These are phyloP conservation scores for Coniochaeta prunicola DNA, from an alignment of 2,329 filamentous ascomycete species.

Conservation along the genomic window DNA sequence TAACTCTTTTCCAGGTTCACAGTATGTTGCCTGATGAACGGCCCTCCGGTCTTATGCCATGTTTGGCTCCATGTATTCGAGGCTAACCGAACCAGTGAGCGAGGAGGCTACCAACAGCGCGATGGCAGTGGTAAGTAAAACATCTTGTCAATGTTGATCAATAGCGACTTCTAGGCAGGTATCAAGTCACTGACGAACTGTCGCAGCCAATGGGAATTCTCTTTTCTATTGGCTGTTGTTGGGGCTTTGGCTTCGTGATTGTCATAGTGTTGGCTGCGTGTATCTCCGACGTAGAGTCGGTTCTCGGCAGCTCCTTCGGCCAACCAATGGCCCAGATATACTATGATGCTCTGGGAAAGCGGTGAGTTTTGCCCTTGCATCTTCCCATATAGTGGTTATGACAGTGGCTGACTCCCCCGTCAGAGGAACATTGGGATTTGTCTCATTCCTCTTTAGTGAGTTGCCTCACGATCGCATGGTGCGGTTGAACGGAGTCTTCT, in stretches of 20 bases:
- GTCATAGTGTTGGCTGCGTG: slow-evolving; percentile 50
- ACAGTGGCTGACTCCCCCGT: not conserved
- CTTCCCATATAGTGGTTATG: not conserved
- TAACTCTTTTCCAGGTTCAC: slow-evolving; percentile 8
- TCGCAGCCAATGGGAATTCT: slow-evolving; percentile 45
- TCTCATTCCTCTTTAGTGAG: slow-evolving; percentile 43
- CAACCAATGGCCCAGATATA: slow-evolving; percentile 51
- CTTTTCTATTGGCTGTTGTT: slow-evolving; percentile 45
- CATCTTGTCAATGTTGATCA: not conserved
- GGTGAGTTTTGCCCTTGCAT: slow-evolving; percentile 8
- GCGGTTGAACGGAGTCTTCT: not conserved
- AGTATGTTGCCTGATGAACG: not conserved
- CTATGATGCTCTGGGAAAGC: slow-evolving; percentile 52
- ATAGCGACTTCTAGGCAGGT: not conserved
- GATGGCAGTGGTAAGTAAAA: slow-evolving; percentile 20
- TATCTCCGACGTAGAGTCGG: slow-evolving; percentile 43
- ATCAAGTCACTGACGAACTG: not conserved
- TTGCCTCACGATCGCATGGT: not conserved
- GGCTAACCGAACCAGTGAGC: slow-evolving; percentile 30
- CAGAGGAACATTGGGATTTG: slow-evolving; percentile 47
- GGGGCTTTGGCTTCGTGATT: slow-evolving; percentile 49
- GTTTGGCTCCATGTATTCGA: not conserved
- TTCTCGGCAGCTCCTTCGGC: slow-evolving; percentile 42
- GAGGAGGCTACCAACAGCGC: slow-evolving; percentile 55
- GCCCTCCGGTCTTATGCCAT: not conserved